Evolutionary conservation across 345 rosid genomes (phyloP).

Genomic region (Raphanus raphanistrum): DNA sequence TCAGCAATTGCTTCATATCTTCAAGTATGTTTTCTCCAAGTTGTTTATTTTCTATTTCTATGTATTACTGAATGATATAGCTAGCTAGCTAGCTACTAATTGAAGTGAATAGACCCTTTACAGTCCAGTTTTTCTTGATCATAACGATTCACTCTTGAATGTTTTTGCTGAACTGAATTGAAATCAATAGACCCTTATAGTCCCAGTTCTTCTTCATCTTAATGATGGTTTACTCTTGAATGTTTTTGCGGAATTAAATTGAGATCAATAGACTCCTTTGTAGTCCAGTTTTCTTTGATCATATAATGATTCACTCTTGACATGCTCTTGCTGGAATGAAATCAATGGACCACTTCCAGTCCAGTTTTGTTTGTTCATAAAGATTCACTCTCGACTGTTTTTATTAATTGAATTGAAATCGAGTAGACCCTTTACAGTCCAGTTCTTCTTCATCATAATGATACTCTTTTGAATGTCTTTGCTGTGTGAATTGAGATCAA

Average conservation of each 20-base stretch:
- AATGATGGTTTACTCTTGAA: too few species aligned
- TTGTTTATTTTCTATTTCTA: too few species aligned
- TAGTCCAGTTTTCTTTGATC: too few species aligned
- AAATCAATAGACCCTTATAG: too few species aligned
- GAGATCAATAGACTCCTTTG: too few species aligned
- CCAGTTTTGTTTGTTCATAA: background rate
- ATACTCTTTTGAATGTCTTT: background rate
- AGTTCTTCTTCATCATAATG: background rate
- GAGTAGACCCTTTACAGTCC: background rate
- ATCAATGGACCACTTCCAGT: background rate
- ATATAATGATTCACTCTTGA: too few species aligned
- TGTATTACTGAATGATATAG: background rate
- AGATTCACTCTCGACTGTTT: background rate
- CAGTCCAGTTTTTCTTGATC: background rate
- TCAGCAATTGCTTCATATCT: conserved; percentile 93
- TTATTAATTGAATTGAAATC: background rate
- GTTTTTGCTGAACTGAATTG: background rate
- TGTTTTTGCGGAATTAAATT: too few species aligned
- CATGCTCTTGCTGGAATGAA: too few species aligned
- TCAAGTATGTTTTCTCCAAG: conserved; percentile 67
- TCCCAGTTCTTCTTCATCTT: too few species aligned
- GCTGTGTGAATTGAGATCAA: background rate
- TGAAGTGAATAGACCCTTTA: background rate
- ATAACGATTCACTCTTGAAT: background rate
- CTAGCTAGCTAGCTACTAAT: background rate